Evolutionary conservation across 495 filamentous ascomycete genomes (phyloP).

Genomic region (Cudoniella acicularis): DNA sequence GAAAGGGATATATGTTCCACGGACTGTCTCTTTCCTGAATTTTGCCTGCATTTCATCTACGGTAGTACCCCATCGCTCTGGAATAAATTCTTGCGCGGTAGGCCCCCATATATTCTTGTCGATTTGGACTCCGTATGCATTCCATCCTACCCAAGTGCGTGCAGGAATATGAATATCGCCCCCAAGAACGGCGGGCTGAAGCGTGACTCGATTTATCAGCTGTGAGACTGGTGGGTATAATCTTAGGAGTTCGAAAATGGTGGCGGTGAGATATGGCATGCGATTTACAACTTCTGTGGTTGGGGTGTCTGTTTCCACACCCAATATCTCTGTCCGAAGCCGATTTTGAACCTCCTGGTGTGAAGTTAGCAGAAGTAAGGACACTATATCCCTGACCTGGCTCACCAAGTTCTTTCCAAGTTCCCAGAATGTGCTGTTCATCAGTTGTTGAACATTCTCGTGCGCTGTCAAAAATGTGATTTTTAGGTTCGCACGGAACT

Average conservation of each 20-base stretch:
- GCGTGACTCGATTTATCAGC: conserved; percentile 28
- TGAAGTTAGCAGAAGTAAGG: not conserved
- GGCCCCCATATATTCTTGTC: not conserved
- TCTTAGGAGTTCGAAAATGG: conserved; percentile 31
- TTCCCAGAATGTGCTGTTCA: not conserved
- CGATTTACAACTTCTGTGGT: too few species aligned
- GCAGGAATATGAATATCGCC: not conserved
- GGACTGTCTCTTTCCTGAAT: not conserved
- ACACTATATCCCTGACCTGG: too few species aligned
- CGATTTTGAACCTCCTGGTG: not conserved
- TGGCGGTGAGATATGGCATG: conserved; percentile 25
- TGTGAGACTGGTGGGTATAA: conserved; percentile 36
- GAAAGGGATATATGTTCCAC: not conserved
- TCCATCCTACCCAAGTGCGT: not conserved
- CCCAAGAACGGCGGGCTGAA: not conserved
- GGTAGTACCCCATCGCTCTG: not conserved
- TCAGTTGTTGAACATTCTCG: not conserved
- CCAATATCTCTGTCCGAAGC: not conserved
- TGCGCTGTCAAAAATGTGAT: not conserved
- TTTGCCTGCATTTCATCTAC: not conserved
- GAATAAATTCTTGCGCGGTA: not conserved
- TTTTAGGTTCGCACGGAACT: not conserved
- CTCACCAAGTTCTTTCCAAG: not conserved
- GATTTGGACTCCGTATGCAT: not conserved
- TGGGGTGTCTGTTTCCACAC: too few species aligned